Conservation (phyloP, 2,329 filamentous ascomycete species). For the Chaetothyriales sp. region DNA sequence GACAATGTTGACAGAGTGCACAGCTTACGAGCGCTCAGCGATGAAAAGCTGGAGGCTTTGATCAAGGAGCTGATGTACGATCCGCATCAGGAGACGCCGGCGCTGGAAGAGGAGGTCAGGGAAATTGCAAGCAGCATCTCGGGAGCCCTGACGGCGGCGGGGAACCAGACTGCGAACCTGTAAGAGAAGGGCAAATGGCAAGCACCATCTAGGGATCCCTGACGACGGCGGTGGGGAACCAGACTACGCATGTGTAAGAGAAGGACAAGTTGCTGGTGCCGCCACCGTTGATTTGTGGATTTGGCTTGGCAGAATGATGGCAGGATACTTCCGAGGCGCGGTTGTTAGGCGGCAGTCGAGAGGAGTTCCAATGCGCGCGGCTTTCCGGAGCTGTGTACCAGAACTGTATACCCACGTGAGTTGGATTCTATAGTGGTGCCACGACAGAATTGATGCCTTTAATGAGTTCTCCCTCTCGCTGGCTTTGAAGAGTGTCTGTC, state of each 20-base stretch:
- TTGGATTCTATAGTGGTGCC: background rate
- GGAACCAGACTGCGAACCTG: background rate
- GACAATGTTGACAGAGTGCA: constrained; percentile 53
- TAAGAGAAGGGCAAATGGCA: constrained; percentile 6
- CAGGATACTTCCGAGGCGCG: too few species aligned
- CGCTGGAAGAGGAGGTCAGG: constrained; percentile 30
- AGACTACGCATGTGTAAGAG: background rate
- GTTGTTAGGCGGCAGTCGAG: background rate
- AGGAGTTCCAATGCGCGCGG: background rate
- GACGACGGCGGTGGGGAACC: background rate
- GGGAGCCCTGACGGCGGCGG: background rate
- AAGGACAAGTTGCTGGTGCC: background rate
- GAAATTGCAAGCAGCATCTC: constrained; percentile 10
- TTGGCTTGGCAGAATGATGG: background rate
- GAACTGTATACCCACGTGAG: background rate
- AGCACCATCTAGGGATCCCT: constrained; percentile 3
- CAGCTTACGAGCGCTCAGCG: constrained; percentile 29
- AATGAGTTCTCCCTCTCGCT: background rate
- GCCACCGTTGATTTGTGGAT: background rate
- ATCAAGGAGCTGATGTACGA: constrained; percentile 38
- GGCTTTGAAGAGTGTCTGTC: too few species aligned
- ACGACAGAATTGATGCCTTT: background rate
- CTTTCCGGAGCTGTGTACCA: background rate
- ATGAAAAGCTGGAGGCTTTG: constrained; percentile 33
- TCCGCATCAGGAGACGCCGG: constrained; percentile 33